Base-by-base conservation (phyloP, 495 filamentous ascomycete species). In the Lasiosphaeria hispida region DNA sequence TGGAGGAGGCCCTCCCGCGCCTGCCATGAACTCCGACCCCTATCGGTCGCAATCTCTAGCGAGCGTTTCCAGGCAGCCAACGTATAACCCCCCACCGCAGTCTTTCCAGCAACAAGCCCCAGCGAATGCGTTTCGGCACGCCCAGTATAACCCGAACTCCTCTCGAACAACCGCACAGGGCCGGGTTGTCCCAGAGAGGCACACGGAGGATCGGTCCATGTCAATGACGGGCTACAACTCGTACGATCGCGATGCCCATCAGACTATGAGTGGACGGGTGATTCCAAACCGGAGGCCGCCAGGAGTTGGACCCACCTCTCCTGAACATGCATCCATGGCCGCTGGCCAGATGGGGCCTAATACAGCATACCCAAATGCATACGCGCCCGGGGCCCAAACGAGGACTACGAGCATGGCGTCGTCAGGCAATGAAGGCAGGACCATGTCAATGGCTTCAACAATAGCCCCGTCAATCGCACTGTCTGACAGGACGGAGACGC, bases 21-120 rank as follows among this genome's bases (percentile, higher is more conserved):
- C 91, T 41, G 88, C 91, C 33, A 64, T 93, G 66, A 95, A 92
- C 67, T 83, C 88, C 7, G 93, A 97, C 72, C 77, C 86, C 11
- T 93, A 88, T 73, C 83, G 92, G 42, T 96, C 95, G 34, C 87
- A 92, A 57, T 97, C 94, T n/a, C 85, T 99, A 76, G 92, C 91
- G 42, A 84, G 80, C 55, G 79, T 82, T 61, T 79, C 82, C 48
- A 82, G 89, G 36, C 88, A 85, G 4, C 81, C 81, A 17, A 75
- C 82, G 60, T 89, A 88, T 65, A 83, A 84, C 35, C 77, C 77
- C 33, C 82, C 84, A n/a, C 81, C 85, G 10, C 85, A 74, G 61
- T 81, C 78, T 42, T 91, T 87, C 70, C 84, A 83, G 49, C 81
- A 87, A 48, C 80, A 87, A 55, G 75, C 83, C 7, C 84, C 89